Conservation (phyloP, 1,139 yeast species). For the Taphrina betulina region DNA sequence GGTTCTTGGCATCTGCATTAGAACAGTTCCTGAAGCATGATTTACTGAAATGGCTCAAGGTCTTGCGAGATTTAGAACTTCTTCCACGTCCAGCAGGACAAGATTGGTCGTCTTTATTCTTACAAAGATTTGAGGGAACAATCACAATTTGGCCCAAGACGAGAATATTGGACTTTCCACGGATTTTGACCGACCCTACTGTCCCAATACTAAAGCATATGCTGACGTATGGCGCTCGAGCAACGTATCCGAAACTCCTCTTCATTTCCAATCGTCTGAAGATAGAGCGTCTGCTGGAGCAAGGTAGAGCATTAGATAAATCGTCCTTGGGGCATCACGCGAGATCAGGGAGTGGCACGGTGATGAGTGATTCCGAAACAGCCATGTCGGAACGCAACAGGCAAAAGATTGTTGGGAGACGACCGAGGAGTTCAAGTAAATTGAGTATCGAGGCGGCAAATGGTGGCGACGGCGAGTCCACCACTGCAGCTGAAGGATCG, state of each 20-base stretch:
- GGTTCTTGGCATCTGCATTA: constrained; percentile 68
- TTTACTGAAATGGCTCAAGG: constrained; percentile 69
- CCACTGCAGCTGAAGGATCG: neutral
- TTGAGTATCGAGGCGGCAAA: neutral
- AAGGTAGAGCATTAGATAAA: constrained; percentile 37
- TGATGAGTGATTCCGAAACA: constrained; percentile 16
- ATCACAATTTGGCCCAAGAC: constrained; percentile 76
- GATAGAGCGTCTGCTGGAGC: constrained; percentile 64
- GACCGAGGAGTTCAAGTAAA: constrained; percentile 5
- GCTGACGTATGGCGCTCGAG: constrained; percentile 62
- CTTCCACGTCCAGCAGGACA: constrained; percentile 69
- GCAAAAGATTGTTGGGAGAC: neutral
- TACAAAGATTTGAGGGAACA: constrained; percentile 72
- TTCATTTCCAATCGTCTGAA: constrained; percentile 63
- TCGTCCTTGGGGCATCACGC: neutral
- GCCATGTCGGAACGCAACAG: constrained; percentile 7
- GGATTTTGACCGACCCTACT: constrained; percentile 68
- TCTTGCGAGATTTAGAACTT: constrained; percentile 63
- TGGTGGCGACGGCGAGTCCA: neutral
- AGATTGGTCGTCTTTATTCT: constrained; percentile 77
- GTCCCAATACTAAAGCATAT: constrained; percentile 57
- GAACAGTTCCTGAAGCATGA: constrained; percentile 72
- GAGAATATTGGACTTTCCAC: constrained; percentile 58
- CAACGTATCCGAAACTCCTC: constrained; percentile 64
- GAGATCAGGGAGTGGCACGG: constrained; percentile 16